phyloP scores from a whole-genome alignment of 371 early-diverging fungal genomes.

The Mortierella sp. region DNA sequence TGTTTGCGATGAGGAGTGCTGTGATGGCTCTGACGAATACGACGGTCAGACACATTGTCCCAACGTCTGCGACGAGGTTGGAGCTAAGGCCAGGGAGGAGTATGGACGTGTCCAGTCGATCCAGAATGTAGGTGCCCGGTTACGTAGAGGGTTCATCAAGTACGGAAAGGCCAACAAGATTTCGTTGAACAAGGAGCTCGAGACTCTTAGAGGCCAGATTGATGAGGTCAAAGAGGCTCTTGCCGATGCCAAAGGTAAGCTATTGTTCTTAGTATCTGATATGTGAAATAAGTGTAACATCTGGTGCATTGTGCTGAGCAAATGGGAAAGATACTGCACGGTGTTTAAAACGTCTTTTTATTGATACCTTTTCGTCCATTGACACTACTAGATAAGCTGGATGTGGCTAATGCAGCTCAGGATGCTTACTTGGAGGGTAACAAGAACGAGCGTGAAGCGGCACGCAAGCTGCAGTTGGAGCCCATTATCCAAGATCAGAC shows the following conservation, averaged over 20 bases:
- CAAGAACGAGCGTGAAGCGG: slow-evolving; percentile 30
- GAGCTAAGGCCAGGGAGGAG: slow-evolving; percentile 27
- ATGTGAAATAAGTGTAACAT: neutral
- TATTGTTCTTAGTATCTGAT: neutral
- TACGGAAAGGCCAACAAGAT: slow-evolving; percentile 58
- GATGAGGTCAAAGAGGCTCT: slow-evolving; percentile 55
- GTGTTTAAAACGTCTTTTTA: too few relatives aligned
- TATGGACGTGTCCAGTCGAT: slow-evolving; percentile 32
- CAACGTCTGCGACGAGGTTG: slow-evolving; percentile 78
- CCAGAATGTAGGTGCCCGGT: slow-evolving; percentile 42
- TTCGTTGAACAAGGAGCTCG: slow-evolving; percentile 54
- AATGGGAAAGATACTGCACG: neutral
- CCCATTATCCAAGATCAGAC: slow-evolving; percentile 56
- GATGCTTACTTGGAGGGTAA: slow-evolving; percentile 34
- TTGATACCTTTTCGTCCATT: neutral
- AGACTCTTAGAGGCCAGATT: slow-evolving; percentile 51
- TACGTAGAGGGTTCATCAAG: slow-evolving; percentile 56
- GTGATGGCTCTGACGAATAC: slow-evolving; percentile 95
- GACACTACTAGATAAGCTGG: slow-evolving; percentile 46
- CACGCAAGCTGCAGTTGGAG: slow-evolving; percentile 22
- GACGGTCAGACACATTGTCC: slow-evolving; percentile 73
- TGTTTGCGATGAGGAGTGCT: slow-evolving; percentile 94
- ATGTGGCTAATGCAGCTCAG: slow-evolving; percentile 39
- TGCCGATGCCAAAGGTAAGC: slow-evolving; percentile 59
- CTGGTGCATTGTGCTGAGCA: neutral